Evolutionary conservation across 1,284 basidiomycete genomes (phyloP), one percentile per base, ranked within the genome.

Genomic region (Naganishia liquefaciens): DNA sequence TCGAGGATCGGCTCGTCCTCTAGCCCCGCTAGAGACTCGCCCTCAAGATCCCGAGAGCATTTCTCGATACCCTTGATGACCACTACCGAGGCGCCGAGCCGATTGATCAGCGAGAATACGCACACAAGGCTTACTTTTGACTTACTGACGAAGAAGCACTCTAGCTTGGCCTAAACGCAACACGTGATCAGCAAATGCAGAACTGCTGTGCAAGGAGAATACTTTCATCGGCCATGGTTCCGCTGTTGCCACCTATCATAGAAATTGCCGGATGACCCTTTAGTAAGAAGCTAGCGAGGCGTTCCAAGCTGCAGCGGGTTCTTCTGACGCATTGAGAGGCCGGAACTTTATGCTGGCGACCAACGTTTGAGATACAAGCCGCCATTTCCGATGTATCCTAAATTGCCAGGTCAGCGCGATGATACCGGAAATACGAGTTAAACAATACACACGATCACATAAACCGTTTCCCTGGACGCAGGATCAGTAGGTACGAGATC

Each of bases 81-180:
- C 51, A 53, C 51, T 53, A n/a, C 19, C 19, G n/a, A 21, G 6
- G 7, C 30, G 3, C 33, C 23, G 30, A 5, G n/a, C n/a, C n/a
- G 7, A 37, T 10, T 13, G 13, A 9, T 37, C 33, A 37, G 33
- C 33, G 33, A 37, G 33, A 37, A 37, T 37, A 37, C 13, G 13
- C 13, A 2, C 33, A 7, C 9, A 37, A 10, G 33, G 13, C 33
- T 13, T 7, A 13, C 33, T 37, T 2, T 7, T 3, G n/a, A 60
- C 57, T 47, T 49, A 60, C 57, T 60, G 39, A 49, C 44, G n/a
- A 49, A 13, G 21, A 60, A 60, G 27, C 57, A 60, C 37, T 60
- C 46, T 23, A 60, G 17, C 21, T 39, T 50, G 57, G 47, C 46
- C 57, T 60, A 27, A 28, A 11, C n/a, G n/a, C 27, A 46, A 23